Percentiles rank a stretch among this genome's conserved stretches.
Conservation (phyloP, 2,329 filamentous ascomycete species). For the Ceratocystis alfenasii region DNA sequence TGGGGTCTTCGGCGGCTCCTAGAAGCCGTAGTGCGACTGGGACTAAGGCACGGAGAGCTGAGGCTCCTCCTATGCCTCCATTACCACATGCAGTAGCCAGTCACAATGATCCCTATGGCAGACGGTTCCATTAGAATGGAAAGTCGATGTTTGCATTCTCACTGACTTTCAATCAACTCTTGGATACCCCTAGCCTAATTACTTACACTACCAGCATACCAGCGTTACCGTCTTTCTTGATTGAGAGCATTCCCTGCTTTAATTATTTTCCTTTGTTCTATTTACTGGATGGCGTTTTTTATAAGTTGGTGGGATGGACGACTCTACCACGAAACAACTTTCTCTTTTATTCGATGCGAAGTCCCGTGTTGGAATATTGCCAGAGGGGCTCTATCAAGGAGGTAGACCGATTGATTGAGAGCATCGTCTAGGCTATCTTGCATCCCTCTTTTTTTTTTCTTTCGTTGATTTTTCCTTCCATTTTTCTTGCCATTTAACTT, state of each 20-base stretch:
- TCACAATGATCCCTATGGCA: constrained; percentile 16
- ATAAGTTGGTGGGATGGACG: not conserved
- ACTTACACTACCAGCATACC: too few relatives aligned
- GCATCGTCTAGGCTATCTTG: not conserved
- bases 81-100: constrained; percentile 19
- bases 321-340: too few relatives aligned
- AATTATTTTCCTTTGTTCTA: not conserved
- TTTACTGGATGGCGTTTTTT: constrained; percentile 6
- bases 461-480: not conserved
- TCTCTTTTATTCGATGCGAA: too few relatives aligned
- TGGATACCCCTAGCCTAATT: not conserved
- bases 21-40: constrained; percentile 7
- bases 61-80: constrained; percentile 19
- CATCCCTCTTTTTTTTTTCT: not conserved
- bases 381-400: too few relatives aligned
- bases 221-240: too few relatives aligned
- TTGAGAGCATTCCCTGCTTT: too few relatives aligned
- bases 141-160: not conserved
- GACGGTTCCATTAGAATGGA: constrained; percentile 16
- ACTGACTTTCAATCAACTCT: not conserved
- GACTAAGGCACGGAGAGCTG: not conserved
- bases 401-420: too few relatives aligned
- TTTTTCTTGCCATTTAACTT: not conserved
- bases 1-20: not conserved
- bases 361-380: too few relatives aligned